Conservation (phyloP, 23 red algal genomes). For the Cyanidiococcus yangmingshanensis region DNA sequence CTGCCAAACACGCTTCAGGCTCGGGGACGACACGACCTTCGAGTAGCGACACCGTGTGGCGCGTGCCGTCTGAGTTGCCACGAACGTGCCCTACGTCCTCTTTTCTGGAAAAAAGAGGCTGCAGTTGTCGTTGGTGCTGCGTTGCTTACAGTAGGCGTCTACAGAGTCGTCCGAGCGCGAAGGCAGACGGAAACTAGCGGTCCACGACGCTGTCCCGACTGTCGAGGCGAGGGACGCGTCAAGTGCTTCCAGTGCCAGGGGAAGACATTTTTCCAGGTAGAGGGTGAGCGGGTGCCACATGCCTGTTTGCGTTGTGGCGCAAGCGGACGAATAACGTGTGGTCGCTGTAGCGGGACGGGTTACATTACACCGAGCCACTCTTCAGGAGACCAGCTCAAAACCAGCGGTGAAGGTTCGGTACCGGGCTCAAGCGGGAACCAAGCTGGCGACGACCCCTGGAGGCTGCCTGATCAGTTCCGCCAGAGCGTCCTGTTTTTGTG, state of each 20-base stretch:
- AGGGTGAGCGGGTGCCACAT: slow-evolving; percentile 11
- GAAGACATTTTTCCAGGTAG: not conserved
- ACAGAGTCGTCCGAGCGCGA: not conserved
- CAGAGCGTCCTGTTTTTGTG: not conserved
- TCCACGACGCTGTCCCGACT: not conserved
- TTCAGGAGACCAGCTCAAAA: not conserved
- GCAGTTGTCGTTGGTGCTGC: not conserved
- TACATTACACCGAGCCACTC: no score
- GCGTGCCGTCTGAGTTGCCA: no score
- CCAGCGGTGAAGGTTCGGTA: not conserved
- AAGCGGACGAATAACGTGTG: not conserved
- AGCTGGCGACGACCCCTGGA: not conserved
- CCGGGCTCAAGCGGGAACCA: not conserved
- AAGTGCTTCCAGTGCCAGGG: slow-evolving; percentile 22
- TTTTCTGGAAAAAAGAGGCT: slow-evolving; percentile 11
- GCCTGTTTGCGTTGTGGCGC: slow-evolving; percentile 10
- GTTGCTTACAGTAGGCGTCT: not conserved
- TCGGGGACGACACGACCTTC: no score
- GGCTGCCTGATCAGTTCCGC: slow-evolving; percentile 4
- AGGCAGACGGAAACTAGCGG: not conserved
- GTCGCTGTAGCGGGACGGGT: slow-evolving; percentile 3
- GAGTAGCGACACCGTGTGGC: no score
- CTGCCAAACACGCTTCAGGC: no score
- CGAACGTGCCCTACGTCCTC: not conserved
- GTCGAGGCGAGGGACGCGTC: slow-evolving; percentile 4